These are phyloP conservation scores for Beta vulgaris DNA, from an alignment of 148 eudicot species.

Conservation along the genomic window DNA sequence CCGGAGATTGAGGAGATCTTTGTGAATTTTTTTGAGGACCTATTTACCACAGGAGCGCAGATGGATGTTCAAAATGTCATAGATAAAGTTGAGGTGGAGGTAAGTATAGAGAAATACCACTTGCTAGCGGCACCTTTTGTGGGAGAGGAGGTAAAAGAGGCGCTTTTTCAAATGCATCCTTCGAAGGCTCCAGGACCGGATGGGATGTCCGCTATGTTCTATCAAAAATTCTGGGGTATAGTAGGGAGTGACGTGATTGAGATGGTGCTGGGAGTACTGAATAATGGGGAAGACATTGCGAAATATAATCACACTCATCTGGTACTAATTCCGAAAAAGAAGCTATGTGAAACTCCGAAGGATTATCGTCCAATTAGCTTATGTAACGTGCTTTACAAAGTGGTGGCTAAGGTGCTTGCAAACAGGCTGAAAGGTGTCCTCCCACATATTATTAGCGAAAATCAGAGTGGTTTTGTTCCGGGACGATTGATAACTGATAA, in stretches of 20 bases:
- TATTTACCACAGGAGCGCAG: background rate
- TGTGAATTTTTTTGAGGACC: background rate
- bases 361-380: background rate
- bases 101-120: background rate
- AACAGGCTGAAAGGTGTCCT: background rate
- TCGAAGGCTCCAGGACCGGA: background rate
- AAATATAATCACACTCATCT: background rate
- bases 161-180: background rate
- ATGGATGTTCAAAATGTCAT: no score
- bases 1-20: background rate
- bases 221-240: background rate
- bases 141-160: background rate
- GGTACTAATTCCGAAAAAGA: background rate
- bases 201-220: background rate
- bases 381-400: background rate
- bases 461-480: background rate
- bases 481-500: background rate
- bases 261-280: background rate
- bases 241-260: background rate
- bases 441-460: background rate
- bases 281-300: background rate
- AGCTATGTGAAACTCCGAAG: background rate
- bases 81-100: background rate
- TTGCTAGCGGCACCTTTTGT: background rate
- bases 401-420: background rate